phyloP scores from a whole-genome alignment of 352 stramenopile species.

The Phytophthora crassamura region DNA sequence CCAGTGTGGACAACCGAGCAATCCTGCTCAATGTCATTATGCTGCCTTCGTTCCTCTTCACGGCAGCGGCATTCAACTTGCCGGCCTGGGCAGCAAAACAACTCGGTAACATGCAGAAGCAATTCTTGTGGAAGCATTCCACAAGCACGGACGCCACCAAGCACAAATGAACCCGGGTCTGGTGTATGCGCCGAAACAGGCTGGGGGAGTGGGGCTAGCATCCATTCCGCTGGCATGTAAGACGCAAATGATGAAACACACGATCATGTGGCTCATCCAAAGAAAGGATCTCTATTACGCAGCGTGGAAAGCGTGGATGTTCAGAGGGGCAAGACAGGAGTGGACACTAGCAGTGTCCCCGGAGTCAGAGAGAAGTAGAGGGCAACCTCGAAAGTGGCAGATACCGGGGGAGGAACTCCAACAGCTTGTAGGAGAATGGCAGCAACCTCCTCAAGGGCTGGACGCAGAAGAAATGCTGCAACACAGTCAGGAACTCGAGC shows the following conservation, averaged over 20 bases:
- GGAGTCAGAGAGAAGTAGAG: too few species aligned
- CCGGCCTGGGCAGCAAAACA: not conserved
- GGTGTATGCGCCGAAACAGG: not conserved
- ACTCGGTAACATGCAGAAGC: not conserved
- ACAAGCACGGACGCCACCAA: not conserved
- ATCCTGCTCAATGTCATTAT: not conserved
- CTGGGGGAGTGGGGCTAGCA: not conserved
- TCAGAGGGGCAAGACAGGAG: not conserved
- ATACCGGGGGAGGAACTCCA: too few species aligned
- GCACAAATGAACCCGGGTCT: not conserved
- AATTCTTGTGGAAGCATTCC: conserved; percentile 1
- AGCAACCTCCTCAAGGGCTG: too few species aligned
- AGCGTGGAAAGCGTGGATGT: not conserved
- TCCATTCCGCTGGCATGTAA: not conserved
- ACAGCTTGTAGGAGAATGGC: too few species aligned
- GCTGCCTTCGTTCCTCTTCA: conserved; percentile 3
- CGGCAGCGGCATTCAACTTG: not conserved
- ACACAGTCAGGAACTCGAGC: too few species aligned
- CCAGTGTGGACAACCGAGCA: not conserved
- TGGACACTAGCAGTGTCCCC: too few species aligned
- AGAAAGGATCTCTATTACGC: not conserved
- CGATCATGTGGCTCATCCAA: conserved; percentile 1
- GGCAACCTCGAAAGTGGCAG: too few species aligned
- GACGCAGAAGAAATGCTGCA: too few species aligned
- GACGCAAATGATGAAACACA: conserved; percentile 1